Evolutionary conservation across 2,329 filamentous ascomycete species (phyloP).

Genomic region (Fusarium udum): DNA sequence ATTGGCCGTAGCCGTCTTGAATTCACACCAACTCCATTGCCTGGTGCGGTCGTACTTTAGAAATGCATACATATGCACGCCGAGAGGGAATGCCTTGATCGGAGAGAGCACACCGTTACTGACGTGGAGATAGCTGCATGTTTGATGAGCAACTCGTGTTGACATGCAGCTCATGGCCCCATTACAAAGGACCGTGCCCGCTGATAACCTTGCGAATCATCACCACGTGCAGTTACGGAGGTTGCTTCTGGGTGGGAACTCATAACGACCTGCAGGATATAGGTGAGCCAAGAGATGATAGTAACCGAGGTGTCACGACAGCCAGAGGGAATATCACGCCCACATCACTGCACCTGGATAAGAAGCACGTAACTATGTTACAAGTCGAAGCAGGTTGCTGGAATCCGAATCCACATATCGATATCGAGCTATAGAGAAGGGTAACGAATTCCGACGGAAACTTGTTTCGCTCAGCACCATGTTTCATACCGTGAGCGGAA

Average conservation of each 20-base stretch:
- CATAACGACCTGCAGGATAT: conserved; percentile 13
- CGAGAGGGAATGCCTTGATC: conserved; percentile 11
- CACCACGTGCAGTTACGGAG: conserved; percentile 25
- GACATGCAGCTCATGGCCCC: conserved; percentile 33
- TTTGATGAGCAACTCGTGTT: conserved; percentile 32
- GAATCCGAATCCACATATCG: conserved; percentile 1
- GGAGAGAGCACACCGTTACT: conserved; percentile 5
- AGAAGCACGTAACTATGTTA: neutral
- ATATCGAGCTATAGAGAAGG: conserved; percentile 5
- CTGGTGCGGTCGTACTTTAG: conserved; percentile 12
- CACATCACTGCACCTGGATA: neutral
- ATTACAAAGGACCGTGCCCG: conserved; percentile 19
- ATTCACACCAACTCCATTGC: neutral
- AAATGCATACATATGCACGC: conserved; percentile 17
- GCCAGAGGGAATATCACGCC: neutral
- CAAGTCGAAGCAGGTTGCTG: neutral
- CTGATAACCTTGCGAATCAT: conserved; percentile 21
- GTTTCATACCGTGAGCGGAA: conserved; percentile 21
- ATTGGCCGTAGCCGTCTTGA: conserved; percentile 2
- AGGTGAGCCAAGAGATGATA: conserved; percentile 16
- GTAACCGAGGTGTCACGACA: conserved; percentile 7
- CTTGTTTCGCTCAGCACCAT: conserved; percentile 25
- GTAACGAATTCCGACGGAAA: conserved; percentile 10
- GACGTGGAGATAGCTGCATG: conserved; percentile 32
- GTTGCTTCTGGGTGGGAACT: conserved; percentile 8